Percentiles rank a stretch among this genome's conserved stretches.
Conservation (phyloP, 352 stramenopile species). For the Aphanomyces astaci region DNA sequence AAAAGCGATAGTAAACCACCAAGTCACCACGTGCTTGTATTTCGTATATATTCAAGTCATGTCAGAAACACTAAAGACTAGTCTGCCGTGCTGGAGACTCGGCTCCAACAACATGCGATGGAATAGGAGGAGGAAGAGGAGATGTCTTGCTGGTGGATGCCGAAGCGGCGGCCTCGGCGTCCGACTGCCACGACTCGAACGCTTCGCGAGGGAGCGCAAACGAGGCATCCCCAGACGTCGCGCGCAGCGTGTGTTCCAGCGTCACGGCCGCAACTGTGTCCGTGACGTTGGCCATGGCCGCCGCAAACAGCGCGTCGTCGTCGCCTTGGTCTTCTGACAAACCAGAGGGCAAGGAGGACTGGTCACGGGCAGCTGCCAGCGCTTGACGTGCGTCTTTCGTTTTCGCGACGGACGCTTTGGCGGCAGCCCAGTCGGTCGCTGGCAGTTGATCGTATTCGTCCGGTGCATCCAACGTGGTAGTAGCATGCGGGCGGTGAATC, state of each 20-base stretch:
- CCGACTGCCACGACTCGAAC: constrained; percentile 47
- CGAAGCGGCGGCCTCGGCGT: background rate
- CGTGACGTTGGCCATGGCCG: constrained; percentile 65
- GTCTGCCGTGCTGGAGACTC: background rate
- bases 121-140: background rate
- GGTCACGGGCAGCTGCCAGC: constrained; percentile 16
- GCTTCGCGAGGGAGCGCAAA: constrained; percentile 60
- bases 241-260: constrained; percentile 57
- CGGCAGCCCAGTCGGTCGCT: background rate
- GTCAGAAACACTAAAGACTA: too few species aligned
- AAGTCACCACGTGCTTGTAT: too few species aligned
- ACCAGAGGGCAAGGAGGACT: too few species aligned
- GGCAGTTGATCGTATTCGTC: background rate
- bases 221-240: constrained; percentile 62
- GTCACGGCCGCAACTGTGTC: constrained; percentile 52
- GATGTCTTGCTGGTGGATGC: too few species aligned
- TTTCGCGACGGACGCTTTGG: background rate
- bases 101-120: background rate
- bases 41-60: too few species aligned
- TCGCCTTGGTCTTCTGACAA: constrained; percentile 11
- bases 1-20: constrained; percentile 3
- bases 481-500: background rate
- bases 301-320: constrained; percentile 36
- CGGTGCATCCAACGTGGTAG: background rate
- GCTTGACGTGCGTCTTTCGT: constrained; percentile 30